A percentile compares a stretch with the other conserved stretches of the same genome.
Evolutionary conservation across 2,329 filamentous ascomycete species (phyloP).

Genomic region (Cladosporium phlei): DNA sequence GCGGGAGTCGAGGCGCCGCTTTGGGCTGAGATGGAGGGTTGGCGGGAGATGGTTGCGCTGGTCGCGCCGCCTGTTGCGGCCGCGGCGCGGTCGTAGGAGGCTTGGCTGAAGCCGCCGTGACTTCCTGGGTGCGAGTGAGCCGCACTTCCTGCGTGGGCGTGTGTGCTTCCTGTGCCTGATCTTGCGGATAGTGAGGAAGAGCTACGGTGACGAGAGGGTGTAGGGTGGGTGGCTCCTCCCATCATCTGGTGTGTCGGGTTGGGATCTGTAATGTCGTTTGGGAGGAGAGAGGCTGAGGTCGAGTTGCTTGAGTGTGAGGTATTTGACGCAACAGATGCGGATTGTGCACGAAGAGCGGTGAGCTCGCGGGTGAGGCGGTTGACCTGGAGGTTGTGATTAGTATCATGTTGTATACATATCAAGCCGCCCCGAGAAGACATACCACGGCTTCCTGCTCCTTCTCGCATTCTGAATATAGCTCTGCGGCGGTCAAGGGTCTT

Average conservation of each 20-base stretch:
- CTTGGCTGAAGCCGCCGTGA: conserved; percentile 29
- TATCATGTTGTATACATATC: background rate
- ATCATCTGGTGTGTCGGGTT: conserved; percentile 42
- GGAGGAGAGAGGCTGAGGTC: conserved; percentile 39
- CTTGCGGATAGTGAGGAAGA: conserved; percentile 17
- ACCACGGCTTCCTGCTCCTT: conserved; percentile 94
- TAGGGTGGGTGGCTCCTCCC: conserved; percentile 48
- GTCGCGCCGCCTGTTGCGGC: conserved; percentile 22
- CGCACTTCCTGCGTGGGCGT: conserved; percentile 21
- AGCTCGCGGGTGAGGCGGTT: conserved; percentile 91
- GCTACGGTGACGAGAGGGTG: conserved; percentile 45
- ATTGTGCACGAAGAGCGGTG: conserved; percentile 67
- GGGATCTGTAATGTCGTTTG: conserved; percentile 43
- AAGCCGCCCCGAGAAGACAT: conserved; percentile 34
- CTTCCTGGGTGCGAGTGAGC: conserved; percentile 17
- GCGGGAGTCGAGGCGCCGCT: conserved; percentile 32
- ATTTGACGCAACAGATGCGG: conserved; percentile 59
- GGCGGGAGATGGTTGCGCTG: conserved; percentile 24
- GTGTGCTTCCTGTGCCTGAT: conserved; percentile 18
- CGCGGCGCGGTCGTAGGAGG: conserved; percentile 32
- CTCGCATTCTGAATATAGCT: conserved; percentile 83
- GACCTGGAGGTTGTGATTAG: conserved; percentile 52
- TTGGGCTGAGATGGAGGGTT: conserved; percentile 31
- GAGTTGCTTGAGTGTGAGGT: conserved; percentile 49
- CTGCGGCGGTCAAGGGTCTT: conserved; percentile 78